These are phyloP conservation scores for Phlebopus sp. DNA, from an alignment of 1,284 basidiomycete genomes.

Conservation along the genomic window DNA sequence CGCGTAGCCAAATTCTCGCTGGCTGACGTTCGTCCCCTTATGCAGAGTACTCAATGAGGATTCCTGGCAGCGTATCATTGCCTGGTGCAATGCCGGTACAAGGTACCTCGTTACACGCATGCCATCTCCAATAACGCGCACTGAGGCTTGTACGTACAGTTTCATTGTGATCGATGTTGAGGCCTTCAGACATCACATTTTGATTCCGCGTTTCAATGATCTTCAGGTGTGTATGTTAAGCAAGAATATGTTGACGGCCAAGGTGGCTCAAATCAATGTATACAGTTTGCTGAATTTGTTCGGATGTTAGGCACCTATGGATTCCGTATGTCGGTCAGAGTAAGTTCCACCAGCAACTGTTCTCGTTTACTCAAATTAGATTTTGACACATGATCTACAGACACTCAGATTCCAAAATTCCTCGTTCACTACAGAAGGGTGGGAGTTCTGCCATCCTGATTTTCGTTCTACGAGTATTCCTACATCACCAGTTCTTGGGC, in stretches of 20 bases:
- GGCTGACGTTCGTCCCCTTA: not conserved
- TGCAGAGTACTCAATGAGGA: not conserved
- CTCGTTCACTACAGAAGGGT: conserved; percentile 2
- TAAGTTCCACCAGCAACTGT: not conserved
- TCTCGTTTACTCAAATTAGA: not conserved
- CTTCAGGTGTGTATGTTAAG: not conserved
- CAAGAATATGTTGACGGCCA: not conserved
- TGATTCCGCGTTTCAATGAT: not conserved
- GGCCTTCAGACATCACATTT: not conserved
- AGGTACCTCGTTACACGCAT: not conserved
- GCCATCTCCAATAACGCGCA: not conserved
- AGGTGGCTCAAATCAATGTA: not conserved
- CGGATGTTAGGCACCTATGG: not conserved
- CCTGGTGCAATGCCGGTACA: conserved; percentile 1
- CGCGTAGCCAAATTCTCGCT: not conserved
- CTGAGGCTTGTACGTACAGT: not conserved
- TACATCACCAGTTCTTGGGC: not conserved
- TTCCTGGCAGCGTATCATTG: not conserved
- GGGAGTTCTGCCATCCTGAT: conserved; percentile 1
- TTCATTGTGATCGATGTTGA: conserved; percentile 5
- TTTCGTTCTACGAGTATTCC: not conserved
- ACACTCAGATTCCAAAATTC: not conserved
- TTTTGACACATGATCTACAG: not conserved
- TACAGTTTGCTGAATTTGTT: conserved; percentile 4
- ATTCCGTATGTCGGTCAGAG: conserved; percentile 3